Conservation (phyloP, 164 flowering plant genomes). For the Echeveria elegans region DNA sequence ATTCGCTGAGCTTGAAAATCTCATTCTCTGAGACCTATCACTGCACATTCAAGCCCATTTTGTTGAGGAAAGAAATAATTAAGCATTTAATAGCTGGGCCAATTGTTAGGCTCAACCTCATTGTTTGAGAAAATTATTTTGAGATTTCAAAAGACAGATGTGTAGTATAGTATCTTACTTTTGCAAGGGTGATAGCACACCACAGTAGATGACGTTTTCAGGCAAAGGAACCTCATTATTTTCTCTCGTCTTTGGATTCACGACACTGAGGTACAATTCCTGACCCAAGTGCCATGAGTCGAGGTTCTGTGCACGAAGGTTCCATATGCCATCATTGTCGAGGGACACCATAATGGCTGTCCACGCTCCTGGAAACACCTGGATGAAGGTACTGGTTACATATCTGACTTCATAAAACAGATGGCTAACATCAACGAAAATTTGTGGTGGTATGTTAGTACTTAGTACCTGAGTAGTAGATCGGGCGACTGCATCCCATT, state of each 20-base stretch:
- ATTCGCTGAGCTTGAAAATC: conserved; percentile 1
- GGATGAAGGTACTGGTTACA: conserved; percentile 10
- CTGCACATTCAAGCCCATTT: background rate
- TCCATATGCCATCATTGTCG: conserved; percentile 91
- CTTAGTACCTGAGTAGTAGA: conserved; percentile 62
- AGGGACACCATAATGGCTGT: conserved; percentile 78
- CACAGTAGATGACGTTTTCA: conserved; percentile 68
- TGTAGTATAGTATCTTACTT: conserved; percentile 35
- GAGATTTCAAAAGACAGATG: background rate
- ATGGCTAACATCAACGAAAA: background rate
- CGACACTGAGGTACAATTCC: conserved; percentile 63
- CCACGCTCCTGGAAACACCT: conserved; percentile 99
- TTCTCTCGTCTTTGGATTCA: conserved; percentile 60
- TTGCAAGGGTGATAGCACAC: conserved; percentile 60
- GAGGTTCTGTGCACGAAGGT: conserved; percentile 71
- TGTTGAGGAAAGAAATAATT: background rate
- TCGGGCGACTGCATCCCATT: conserved; percentile 96
- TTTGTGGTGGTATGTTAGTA: no score
- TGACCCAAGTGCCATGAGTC: conserved; percentile 96
- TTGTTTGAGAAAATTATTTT: no score
- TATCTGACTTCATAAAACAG: background rate
- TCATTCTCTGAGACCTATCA: background rate
- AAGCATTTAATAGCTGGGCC: background rate
- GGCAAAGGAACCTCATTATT: conserved; percentile 53
- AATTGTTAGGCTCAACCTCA: background rate